These are phyloP conservation scores for Telopea speciosissima DNA, from an alignment of 177 flowering plant genomes.

Conservation along the genomic window DNA sequence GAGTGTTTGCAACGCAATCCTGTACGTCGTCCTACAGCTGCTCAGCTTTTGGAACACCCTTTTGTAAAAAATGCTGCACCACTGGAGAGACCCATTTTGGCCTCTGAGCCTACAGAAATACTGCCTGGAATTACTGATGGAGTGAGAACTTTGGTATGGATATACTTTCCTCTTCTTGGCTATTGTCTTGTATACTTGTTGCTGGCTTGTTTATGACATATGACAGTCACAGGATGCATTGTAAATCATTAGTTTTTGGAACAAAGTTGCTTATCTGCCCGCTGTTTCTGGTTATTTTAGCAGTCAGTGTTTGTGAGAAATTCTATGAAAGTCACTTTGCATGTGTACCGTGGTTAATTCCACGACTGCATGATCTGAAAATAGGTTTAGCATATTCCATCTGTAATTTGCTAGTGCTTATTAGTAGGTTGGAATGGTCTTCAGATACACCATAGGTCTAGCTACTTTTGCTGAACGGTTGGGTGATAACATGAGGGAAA, in stretches of 20 bases:
- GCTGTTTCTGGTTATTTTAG: neutral
- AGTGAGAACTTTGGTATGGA: constrained; percentile 36
- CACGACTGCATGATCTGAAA: no score
- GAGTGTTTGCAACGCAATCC: constrained; percentile 79
- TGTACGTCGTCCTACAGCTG: constrained; percentile 58
- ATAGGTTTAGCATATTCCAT: no score
- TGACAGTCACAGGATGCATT: no score
- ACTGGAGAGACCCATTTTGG: constrained; percentile 34
- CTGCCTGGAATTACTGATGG: constrained; percentile 24
- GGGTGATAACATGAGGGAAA: no score
- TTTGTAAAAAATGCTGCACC: constrained; percentile 57
- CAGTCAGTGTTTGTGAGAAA: neutral
- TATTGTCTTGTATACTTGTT: no score
- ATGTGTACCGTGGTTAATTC: neutral
- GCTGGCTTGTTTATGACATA: no score
- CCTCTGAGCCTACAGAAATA: constrained; percentile 37
- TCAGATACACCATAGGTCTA: no score
- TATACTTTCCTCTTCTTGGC: neutral
- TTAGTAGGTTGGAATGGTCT: no score
- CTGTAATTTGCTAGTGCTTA: no score
- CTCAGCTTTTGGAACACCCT: constrained; percentile 66
- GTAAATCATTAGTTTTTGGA: no score
- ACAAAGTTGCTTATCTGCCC: no score
- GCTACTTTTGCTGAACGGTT: no score
- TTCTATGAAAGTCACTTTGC: neutral